Base-by-base conservation (phyloP, 1,139 yeast genomes). In the Blastobotrys ciferrii region DNA sequence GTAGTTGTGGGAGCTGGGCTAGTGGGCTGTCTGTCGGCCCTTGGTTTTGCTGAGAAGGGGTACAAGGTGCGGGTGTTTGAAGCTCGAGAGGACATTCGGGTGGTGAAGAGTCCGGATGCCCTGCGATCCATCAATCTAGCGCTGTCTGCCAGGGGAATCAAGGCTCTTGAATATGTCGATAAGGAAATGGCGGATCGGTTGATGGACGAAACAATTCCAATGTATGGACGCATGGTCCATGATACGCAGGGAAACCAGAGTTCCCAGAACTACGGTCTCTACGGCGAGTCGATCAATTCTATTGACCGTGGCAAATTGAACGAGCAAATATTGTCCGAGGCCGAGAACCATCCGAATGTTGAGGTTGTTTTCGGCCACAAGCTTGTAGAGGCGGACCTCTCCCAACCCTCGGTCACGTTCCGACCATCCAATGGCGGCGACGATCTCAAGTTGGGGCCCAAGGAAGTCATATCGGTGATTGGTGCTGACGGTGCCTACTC, bases 401-500 rank as follows among this genome's bases (percentile, higher is more conserved):
- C 43, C 5, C 47, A 36, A 7, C 49, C 46, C 3, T 33, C 13
- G 42, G 23, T 50, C 13, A 31, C n/a, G 20, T 48, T 54, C 19
- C 28, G 28, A 23, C 28, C 28, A 9, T 20, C 45, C 32, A 9
- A 39, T 3, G 45, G 38, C 3, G 36, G 43, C 15, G 51, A 47
- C 2, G 51, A 42, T 2, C 32, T 36, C 19, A n/a, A 31, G 6
- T 20, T n/a, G 4, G 47, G 50, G 14, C 33, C 45, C 32, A 55
- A 48, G 5, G 54, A 54, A 2, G 59, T 56, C n/a, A 62, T 59
- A 14, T 60, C 53, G 2, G 71, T 87, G 9, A 70, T 91, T 45
- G 97, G 97, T 4, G 81, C 91, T 20, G 98, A 91, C 63, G 98
- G 98, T 0, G 80, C 94, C 0, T 86, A 80, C 63, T 87, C 96